Evolutionary conservation across 352 stramenopile genomes (phyloP).

Genomic region (Pythium plurisporium): DNA sequence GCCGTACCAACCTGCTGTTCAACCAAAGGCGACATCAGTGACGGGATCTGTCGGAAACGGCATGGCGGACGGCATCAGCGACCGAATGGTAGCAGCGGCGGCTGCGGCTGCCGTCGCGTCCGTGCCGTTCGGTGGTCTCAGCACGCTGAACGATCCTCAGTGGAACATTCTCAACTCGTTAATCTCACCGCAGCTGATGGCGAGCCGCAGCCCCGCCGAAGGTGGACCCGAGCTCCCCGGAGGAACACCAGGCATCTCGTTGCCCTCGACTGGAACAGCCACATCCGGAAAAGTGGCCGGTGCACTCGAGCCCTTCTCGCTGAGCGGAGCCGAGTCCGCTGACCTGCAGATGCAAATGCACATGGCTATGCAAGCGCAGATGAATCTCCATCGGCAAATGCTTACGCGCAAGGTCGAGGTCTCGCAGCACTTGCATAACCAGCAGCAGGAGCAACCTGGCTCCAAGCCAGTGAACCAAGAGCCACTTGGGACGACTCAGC

Average conservation of each 20-base stretch:
- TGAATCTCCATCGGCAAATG: conserved; percentile 87
- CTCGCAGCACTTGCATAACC: conserved; percentile 46
- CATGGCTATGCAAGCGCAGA: conserved; percentile 85
- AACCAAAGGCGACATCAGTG: not conserved
- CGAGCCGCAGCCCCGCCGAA: not conserved
- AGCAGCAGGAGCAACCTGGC: not conserved
- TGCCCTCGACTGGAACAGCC: conserved; percentile 53
- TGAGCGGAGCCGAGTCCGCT: conserved; percentile 33
- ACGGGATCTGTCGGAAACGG: not conserved
- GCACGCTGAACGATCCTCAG: conserved; percentile 59
- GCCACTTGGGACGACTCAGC: too few species aligned
- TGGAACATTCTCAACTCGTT: conserved; percentile 79
- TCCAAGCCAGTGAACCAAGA: too few species aligned
- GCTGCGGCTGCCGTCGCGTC: conserved; percentile 3
- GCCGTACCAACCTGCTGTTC: not conserved
- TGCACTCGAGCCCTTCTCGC: conserved; percentile 38
- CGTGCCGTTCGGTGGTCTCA: conserved; percentile 17
- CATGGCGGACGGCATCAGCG: not conserved
- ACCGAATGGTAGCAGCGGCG: conserved; percentile 1
- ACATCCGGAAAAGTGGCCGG: not conserved
- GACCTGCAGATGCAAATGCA: conserved; percentile 84
- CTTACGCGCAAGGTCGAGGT: conserved; percentile 82
- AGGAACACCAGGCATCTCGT: conserved; percentile 48
- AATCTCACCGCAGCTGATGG: conserved; percentile 58
- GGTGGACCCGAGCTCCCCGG: not conserved